Conservation (phyloP, 805 yeast species). For the Ogataea pilisensis region DNA sequence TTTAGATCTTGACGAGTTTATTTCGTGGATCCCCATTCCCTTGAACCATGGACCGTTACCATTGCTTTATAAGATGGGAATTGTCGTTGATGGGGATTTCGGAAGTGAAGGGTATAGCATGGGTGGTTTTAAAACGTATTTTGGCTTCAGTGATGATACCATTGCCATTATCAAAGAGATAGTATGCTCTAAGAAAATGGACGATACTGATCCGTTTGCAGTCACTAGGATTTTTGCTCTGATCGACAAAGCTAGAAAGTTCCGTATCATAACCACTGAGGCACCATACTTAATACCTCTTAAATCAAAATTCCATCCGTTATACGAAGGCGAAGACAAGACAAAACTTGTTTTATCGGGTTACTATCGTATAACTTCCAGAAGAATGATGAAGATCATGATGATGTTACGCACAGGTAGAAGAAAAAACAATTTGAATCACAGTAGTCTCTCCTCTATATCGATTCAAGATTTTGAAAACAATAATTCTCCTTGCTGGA, state of each 20-base stretch:
- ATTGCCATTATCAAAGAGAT: constrained; percentile 23
- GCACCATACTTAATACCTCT: constrained; percentile 22
- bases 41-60: constrained; percentile 23
- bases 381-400: constrained; percentile 9
- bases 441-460: not conserved
- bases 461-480: not conserved
- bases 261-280: constrained; percentile 20
- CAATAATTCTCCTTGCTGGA: constrained; percentile 19
- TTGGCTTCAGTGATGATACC: constrained; percentile 28
- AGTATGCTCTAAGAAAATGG: constrained; percentile 11
- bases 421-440: not conserved
- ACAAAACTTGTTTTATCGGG: constrained; percentile 16
- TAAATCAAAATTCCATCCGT: constrained; percentile 26
- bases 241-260: constrained; percentile 21
- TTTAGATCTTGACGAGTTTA: constrained; percentile 40
- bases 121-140: constrained; percentile 25
- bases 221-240: constrained; percentile 18
- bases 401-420: not conserved
- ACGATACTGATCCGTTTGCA: constrained; percentile 10
- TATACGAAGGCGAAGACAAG: constrained; percentile 25
- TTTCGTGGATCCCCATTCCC: constrained; percentile 27
- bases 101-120: not conserved
- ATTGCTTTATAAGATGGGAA: constrained; percentile 22
- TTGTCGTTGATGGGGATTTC: constrained; percentile 22
- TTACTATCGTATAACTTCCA: constrained; percentile 19